Evolutionary conservation across 352 stramenopile species (phyloP), one percentile per base, ranked within the genome.

Genomic region (Stephanocyclus meneghinianus): DNA sequence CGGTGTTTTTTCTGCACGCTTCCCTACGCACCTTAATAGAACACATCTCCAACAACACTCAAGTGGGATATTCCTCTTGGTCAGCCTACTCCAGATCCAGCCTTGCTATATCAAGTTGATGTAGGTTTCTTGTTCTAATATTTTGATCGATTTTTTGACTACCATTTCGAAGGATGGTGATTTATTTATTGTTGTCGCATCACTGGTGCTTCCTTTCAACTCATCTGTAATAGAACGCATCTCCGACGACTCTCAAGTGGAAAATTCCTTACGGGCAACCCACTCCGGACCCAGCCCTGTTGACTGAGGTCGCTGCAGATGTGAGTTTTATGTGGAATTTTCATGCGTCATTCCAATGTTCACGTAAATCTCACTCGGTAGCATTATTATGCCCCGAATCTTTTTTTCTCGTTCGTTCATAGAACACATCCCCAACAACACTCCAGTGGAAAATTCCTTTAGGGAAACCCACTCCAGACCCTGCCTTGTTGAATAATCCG

Each of bases 41-140:
- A 64, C 29, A 47, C 32, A 35, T 67, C 61, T 30, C 51, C 35
- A 45, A 79, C 76, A 26, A 83, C 29, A 16, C 40, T 74, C 13
- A 76, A 63, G 55, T 80, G 77, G 70, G 57, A 61, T 29, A 79
- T 67, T 21, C 78, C 78, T 30, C 26, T 18, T 0, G 73, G 73
- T 2, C 32, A 61, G 10, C 78, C 78, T 30, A 85, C 78, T 9
- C 78, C 78, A 0, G 72, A 85, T 48, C 78, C 78, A 11, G 73
- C 73, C 1, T 50, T 77, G 57, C 61, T 83, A 45, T 68, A 13
- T 18, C n/a, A 47, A 71, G 10, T 59, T 8, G 18, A 53, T 53
- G 45, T 53, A 21, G 13, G 45, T 53, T 53, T 53, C n/a, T 9
- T 1, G 6, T 21, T 21, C n/a, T 16, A 16, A 53, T 53, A 1